Percentiles rank a stretch among this genome's conserved stretches.
These are phyloP conservation scores for Colletotrichum echinochloae DNA, from an alignment of 2,329 filamentous ascomycete species.

Conservation along the genomic window DNA sequence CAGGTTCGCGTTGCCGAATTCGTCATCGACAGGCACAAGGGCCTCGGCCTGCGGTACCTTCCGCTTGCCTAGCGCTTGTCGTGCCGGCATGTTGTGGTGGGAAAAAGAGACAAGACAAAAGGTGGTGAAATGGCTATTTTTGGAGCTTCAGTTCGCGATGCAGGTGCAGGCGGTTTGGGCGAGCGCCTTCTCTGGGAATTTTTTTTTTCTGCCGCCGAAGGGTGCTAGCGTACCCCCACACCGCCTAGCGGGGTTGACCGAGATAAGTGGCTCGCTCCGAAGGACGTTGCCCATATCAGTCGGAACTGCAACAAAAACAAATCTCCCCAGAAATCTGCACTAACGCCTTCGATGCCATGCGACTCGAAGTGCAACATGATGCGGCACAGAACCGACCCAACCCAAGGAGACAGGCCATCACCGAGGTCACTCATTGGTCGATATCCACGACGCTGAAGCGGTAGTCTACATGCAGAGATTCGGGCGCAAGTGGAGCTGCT, in stretches of 20 bases:
- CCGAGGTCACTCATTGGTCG: not conserved
- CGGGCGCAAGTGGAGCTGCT: constrained; percentile 18
- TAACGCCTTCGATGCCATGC: not conserved
- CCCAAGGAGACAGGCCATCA: not conserved
- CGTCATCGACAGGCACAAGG: constrained; percentile 69
- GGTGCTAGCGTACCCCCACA: constrained; percentile 31
- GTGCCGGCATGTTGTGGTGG: constrained; percentile 53
- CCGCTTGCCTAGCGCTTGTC: constrained; percentile 68
- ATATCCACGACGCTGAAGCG: not conserved
- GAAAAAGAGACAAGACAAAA: constrained; percentile 26
- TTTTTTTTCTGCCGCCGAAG: constrained; percentile 41
- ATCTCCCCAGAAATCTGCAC: constrained; percentile 16
- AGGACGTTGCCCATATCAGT: not conserved
- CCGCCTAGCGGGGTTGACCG: constrained; percentile 38
- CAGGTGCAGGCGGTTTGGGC: constrained; percentile 31
- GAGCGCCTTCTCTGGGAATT: constrained; percentile 28
- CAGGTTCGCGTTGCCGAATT: constrained; percentile 66
- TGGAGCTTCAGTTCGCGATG: constrained; percentile 38
- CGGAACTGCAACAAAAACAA: not conserved
- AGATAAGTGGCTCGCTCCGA: constrained; percentile 23
- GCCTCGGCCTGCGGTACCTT: constrained; percentile 70
- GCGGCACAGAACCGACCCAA: not conserved
- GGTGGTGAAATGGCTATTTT: constrained; percentile 36
- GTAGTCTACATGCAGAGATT: not conserved
- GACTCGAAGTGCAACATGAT: not conserved